A percentile compares a stretch with the other conserved stretches of the same genome.
These are phyloP conservation scores for Phytophthora crassamura DNA, from an alignment of 352 stramenopile species.

Conservation along the genomic window DNA sequence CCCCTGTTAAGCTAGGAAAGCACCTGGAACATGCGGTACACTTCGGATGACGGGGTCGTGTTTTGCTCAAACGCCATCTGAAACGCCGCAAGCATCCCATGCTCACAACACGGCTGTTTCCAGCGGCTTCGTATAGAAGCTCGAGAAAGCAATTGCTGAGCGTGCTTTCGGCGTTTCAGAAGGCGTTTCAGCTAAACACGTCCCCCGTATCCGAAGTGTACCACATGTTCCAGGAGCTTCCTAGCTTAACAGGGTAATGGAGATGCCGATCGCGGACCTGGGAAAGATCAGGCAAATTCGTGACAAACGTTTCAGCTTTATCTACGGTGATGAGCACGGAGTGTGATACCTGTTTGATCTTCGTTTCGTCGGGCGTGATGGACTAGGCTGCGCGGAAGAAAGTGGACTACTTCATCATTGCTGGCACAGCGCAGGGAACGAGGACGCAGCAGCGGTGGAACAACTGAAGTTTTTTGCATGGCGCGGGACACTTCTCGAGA, in stretches of 20 bases:
- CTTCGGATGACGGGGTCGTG: constrained; percentile 4
- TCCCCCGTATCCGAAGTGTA: constrained; percentile 15
- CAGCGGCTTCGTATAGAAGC: background rate
- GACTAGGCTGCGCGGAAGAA: too few relatives aligned
- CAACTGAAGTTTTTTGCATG: too few relatives aligned
- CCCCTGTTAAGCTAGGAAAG: background rate
- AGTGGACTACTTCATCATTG: too few relatives aligned
- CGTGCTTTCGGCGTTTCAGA: background rate
- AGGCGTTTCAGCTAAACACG: constrained; percentile 2
- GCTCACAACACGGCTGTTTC: background rate
- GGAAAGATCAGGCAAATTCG: too few relatives aligned
- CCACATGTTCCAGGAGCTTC: constrained; percentile 9
- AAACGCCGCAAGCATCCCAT: background rate
- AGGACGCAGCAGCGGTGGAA: too few relatives aligned
- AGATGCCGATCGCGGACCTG: too few relatives aligned
- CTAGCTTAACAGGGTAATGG: background rate
- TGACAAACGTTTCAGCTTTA: too few relatives aligned
- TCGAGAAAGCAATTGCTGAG: background rate
- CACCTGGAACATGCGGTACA: constrained; percentile 15
- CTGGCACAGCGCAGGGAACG: too few relatives aligned
- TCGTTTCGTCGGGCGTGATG: too few relatives aligned
- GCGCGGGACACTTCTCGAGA: too few relatives aligned
- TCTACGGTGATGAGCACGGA: too few relatives aligned
- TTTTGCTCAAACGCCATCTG: constrained; percentile 18
- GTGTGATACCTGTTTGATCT: too few relatives aligned